These are phyloP conservation scores for Pseudocercospora pini-densiflorae DNA, from an alignment of 2,329 filamentous ascomycete species.

Conservation along the genomic window DNA sequence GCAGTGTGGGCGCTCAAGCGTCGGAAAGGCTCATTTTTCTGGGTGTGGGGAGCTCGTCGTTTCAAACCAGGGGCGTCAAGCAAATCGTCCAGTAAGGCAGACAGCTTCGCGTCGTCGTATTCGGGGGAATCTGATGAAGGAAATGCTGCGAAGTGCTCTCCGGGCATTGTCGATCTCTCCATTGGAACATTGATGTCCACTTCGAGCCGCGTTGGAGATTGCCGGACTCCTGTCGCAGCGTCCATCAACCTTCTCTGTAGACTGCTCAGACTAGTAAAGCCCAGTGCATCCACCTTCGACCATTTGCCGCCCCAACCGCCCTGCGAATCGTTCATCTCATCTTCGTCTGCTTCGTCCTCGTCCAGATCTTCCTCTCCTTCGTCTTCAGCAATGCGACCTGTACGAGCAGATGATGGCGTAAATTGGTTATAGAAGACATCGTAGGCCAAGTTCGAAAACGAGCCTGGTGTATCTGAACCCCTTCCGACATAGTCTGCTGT, in stretches of 20 bases:
- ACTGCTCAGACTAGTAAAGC: slow-evolving; percentile 24
- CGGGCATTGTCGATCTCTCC: background rate
- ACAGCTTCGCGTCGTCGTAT: slow-evolving; percentile 39
- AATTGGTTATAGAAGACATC: slow-evolving; percentile 54
- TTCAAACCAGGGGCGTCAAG: slow-evolving; percentile 37
- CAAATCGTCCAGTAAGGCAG: slow-evolving; percentile 36
- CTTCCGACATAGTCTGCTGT: slow-evolving; percentile 71
- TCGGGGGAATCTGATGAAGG: slow-evolving; percentile 19
- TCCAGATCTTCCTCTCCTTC: slow-evolving; percentile 52
- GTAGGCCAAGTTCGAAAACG: slow-evolving; percentile 54
- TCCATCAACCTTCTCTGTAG: slow-evolving; percentile 34
- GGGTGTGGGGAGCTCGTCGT: slow-evolving; percentile 3
- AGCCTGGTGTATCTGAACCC: slow-evolving; percentile 54
- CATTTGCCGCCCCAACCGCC: background rate
- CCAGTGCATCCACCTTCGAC: slow-evolving; percentile 14
- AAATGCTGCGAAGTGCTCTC: background rate
- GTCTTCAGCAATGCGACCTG: slow-evolving; percentile 16
- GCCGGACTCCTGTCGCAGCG: background rate
- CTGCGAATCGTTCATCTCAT: slow-evolving; percentile 26
- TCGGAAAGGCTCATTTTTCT: background rate
- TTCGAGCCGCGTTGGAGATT: background rate
- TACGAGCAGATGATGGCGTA: slow-evolving; percentile 34
- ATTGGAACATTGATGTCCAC: slow-evolving; percentile 3
- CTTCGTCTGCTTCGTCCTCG: slow-evolving; percentile 47
- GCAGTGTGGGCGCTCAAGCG: background rate